Evolutionary conservation across 768 basidiomycete species (phyloP), one percentile per base, ranked within the genome.

Genomic region (Mycena olivaceomarginata): DNA sequence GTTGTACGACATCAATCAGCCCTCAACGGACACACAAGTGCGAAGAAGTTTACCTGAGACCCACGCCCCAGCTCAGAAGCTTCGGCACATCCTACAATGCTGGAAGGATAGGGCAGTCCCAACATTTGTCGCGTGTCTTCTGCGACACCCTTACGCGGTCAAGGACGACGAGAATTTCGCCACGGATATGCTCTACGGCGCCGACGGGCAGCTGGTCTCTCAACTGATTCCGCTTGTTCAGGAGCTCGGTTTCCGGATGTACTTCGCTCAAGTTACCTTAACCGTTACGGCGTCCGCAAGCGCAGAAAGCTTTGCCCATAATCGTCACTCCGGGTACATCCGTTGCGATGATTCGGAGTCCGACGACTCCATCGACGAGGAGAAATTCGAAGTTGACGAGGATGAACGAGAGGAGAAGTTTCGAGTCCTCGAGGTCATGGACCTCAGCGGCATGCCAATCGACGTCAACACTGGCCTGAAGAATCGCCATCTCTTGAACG

Each of bases 371-470:
- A 66, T 65, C 25, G 71, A 72, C 16, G 71, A 66, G 18, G 16
- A 10, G 15, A 64, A 72, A 15, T 57, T 65, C 18, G 22, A 45
- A 20, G 20, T 7, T 15, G 41, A 56, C 53, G 40, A 59, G 12
- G 40, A 64, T 11, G 62, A 40, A 25, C 12, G 5, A 3, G 43
- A 56, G 18, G 48, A 65, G 20, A 4, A 31, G 0, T n/a, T 72
- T 22, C 5, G 6, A 12, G 22, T 72, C 25, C 43, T 9, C 25
- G 4, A 41, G 37, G 48, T 59, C 4, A 16, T 72, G 22, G 64
- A 72, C 20, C 5, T 72, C 18, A 12, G 51, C 11, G 71, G 71
- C 71, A 45, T 72, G 63, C 71, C 71, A 5, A 13, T 72, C 39
- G 20, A 41, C 7, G 64, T 72, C 22, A 39, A 57, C 4, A 2